Conservation (phyloP, 2,329 filamentous ascomycete species). For the Fusarium goolgardi region DNA sequence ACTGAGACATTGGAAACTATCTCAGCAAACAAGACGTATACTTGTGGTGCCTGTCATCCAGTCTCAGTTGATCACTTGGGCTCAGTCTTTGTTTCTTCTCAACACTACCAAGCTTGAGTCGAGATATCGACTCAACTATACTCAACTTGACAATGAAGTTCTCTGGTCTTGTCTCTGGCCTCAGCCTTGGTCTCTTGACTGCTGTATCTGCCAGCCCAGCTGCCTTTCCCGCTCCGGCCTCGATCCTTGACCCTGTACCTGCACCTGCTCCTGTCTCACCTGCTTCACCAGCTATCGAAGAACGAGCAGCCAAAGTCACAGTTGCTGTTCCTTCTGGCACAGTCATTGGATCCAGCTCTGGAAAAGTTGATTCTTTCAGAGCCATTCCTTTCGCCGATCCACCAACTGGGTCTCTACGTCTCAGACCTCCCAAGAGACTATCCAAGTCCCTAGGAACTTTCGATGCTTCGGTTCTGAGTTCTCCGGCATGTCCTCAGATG, state of each 20-base stretch:
- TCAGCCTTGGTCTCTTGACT: slow-evolving; percentile 31
- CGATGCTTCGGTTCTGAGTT: slow-evolving; percentile 64
- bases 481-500: slow-evolving; percentile 79
- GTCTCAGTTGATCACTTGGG: background rate
- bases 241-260: slow-evolving; percentile 1
- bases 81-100: slow-evolving; percentile 13
- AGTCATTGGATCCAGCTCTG: slow-evolving; percentile 60
- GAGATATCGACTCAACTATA: background rate
- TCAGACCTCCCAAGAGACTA: slow-evolving; percentile 73
- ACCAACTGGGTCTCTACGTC: slow-evolving; percentile 72
- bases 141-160: slow-evolving; percentile 36
- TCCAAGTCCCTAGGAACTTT: slow-evolving; percentile 68
- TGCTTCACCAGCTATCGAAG: slow-evolving; percentile 51
- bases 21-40: slow-evolving; percentile 1
- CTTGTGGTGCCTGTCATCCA: background rate
- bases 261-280: slow-evolving; percentile 1
- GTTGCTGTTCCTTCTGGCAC: slow-evolving; percentile 68
- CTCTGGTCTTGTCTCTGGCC: slow-evolving; percentile 19
- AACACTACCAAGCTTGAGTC: background rate
- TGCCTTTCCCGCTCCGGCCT: slow-evolving; percentile 25
- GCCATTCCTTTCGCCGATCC: slow-evolving; percentile 81
- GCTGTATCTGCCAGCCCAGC: slow-evolving; percentile 39
- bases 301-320: slow-evolving; percentile 60
- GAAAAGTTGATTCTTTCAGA: slow-evolving; percentile 73
- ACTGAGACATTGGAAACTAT: slow-evolving; percentile 25